These are phyloP conservation scores for Thalassiosira hispida DNA, from an alignment of 352 stramenopile species.

Conservation along the genomic window DNA sequence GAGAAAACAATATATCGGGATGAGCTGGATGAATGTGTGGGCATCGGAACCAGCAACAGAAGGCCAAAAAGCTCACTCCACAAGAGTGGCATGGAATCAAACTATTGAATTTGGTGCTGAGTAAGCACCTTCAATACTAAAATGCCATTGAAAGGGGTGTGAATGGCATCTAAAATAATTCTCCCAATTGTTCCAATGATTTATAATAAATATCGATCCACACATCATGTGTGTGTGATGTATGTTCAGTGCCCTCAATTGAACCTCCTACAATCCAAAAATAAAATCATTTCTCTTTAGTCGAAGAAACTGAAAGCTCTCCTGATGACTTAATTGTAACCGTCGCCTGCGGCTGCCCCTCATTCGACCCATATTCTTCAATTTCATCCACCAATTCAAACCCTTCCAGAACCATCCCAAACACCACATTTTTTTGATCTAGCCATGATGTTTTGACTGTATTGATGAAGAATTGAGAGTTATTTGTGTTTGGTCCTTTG, in stretches of 20 bases:
- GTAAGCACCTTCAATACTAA: constrained; percentile 51
- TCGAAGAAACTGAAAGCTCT: constrained; percentile 33
- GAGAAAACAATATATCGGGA: constrained; percentile 67
- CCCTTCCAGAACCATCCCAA: constrained; percentile 81
- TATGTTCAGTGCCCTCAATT: no score
- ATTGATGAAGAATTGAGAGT: constrained; percentile 76
- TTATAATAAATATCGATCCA: no score
- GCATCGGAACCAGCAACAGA: constrained; percentile 35
- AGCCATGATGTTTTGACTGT: constrained; percentile 95
- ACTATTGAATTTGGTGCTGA: constrained; percentile 55
- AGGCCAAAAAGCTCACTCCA: constrained; percentile 61
- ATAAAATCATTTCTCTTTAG: constrained; percentile 2
- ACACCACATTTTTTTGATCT: constrained; percentile 87
- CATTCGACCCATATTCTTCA: constrained; percentile 71
- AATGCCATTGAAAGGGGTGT: no score
- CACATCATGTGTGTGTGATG: no score
- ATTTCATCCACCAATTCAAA: constrained; percentile 90
- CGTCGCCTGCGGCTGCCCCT: constrained; percentile 55
- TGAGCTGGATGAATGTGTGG: constrained; percentile 37
- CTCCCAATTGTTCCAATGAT: no score
- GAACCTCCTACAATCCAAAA: neutral
- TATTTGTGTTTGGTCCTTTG: constrained; percentile 70
- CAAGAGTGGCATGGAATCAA: constrained; percentile 81
- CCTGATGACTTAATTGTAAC: constrained; percentile 77
- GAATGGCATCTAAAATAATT: no score